phyloP scores from a whole-genome alignment of 2,329 filamentous ascomycete species.

The Xylariaceae sp. region DNA sequence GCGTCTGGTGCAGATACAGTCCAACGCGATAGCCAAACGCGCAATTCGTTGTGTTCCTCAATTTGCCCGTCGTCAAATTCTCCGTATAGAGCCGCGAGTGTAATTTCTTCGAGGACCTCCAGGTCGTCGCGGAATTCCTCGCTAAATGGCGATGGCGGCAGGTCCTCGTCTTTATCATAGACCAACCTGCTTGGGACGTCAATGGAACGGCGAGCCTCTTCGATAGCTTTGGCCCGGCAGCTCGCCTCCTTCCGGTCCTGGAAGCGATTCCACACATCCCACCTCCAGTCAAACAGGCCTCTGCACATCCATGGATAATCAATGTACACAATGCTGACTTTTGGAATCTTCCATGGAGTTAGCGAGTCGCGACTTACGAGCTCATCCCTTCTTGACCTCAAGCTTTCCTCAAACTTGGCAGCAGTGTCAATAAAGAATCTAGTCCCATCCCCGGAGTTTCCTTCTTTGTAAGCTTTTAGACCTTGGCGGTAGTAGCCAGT shows the following conservation, averaged over 20 bases:
- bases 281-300: constrained; percentile 3
- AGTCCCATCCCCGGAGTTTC: constrained; percentile 7
- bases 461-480: constrained; percentile 6
- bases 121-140: constrained; percentile 11
- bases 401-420: background rate
- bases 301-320: background rate
- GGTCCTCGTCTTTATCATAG: background rate
- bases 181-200: constrained; percentile 7
- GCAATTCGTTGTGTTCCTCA: background rate
- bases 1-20: background rate
- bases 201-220: constrained; percentile 10
- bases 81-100: background rate
- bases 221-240: background rate
- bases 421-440: constrained; percentile 10
- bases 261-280: constrained; percentile 5
- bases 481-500: background rate
- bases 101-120: background rate
- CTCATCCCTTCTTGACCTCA: constrained; percentile 1
- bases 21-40: background rate
- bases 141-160: constrained; percentile 11
- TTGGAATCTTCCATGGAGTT: constrained; percentile 8
- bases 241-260: background rate
- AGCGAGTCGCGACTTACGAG: background rate
- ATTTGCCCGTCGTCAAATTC: background rate
- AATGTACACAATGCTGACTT: constrained; percentile 12